Evolutionary conservation across 1,139 yeast species (phyloP), one percentile per base, ranked within the genome.

Genomic region (Zygosaccharomyces pseudobailii): DNA sequence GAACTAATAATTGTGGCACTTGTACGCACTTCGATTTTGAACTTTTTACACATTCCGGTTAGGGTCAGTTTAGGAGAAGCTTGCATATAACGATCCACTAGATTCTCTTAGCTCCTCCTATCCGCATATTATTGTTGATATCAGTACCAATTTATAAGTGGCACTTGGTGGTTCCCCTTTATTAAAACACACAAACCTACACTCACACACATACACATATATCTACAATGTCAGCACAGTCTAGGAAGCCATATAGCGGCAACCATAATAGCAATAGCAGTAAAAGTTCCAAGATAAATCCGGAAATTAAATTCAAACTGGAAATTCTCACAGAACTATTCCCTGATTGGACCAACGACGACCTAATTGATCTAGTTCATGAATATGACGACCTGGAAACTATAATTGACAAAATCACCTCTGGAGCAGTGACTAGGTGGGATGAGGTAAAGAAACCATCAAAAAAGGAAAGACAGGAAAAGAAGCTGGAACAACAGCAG

Each of bases 321-420:
- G 70, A 75, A 52, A 78, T 85, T 43, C 78, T 92, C 62, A 71
- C 76, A 48, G 97, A 92, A 67, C 75, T 92, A 75, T 90, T 92
- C 72, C 96, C 97, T 36, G 96, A 87, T 65, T 92, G 98, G 98
- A 80, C 87, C 49, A 74, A 78, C 46, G 96, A 87, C 39, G 98
- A 92, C 66, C 80, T 92, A 66, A 71, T 76, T 45, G 79, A 84
- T 46, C 82, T 88, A 51, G 80, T 90, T 57, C 74, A 75, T 50
- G 97, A 92, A 68, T 79, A 85, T 58, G 73, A 83, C 56, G 89
- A 86, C 62, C 74, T 88, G 56, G 95, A 86, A 63, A 76, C 79
- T 43, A 88, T 92, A 55, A 84, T 87, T 57, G 90, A 85, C 63
- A 83, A 89, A 68, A 90, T 92, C 68, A 84, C 94, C 52, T 87